Conservation (phyloP, 148 eudicot species). For the Spergularia bocconei region DNA sequence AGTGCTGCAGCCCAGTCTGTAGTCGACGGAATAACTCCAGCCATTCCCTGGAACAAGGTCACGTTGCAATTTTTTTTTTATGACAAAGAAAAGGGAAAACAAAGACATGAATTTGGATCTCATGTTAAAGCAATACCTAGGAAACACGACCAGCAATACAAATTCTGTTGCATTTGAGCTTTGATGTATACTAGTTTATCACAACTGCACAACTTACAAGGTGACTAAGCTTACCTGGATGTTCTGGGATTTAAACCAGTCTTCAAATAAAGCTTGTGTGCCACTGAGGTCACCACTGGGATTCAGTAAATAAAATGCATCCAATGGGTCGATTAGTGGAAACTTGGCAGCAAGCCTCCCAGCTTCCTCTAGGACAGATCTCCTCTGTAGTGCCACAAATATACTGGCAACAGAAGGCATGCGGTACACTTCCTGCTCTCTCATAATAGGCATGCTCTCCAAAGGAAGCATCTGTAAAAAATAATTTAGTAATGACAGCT, state of each 20-base stretch:
- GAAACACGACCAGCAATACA: too few relatives aligned
- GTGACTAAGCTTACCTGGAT: constrained; percentile 51
- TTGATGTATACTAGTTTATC: too few relatives aligned
- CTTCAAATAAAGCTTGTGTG: constrained; percentile 77
- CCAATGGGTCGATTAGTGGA: constrained; percentile 85
- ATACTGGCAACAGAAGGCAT: constrained; percentile 88
- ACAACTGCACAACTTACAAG: not conserved
- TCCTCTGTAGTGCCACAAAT: constrained; percentile 52
- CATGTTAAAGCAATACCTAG: not conserved
- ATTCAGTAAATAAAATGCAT: constrained; percentile 87
- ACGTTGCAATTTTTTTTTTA: not conserved
- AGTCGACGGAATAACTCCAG: constrained; percentile 66
- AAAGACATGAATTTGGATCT: not conserved
- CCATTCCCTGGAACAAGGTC: constrained; percentile 55
- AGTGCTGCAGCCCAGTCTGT: constrained; percentile 68
- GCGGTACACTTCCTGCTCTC: constrained; percentile 85
- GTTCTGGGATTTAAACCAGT: constrained; percentile 73
- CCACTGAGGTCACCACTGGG: constrained; percentile 85
- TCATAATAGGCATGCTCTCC: constrained; percentile 80
- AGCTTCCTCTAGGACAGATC: constrained; percentile 36
- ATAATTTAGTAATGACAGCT: not conserved
- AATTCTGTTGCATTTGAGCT: too few relatives aligned
- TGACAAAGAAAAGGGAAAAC: not conserved
- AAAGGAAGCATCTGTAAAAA: constrained; percentile 87
- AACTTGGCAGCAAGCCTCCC: constrained; percentile 32